Evolutionary conservation across 2,329 filamentous ascomycete genomes (phyloP), one percentile per base, ranked within the genome.

Genomic region (Helotiales sp.): DNA sequence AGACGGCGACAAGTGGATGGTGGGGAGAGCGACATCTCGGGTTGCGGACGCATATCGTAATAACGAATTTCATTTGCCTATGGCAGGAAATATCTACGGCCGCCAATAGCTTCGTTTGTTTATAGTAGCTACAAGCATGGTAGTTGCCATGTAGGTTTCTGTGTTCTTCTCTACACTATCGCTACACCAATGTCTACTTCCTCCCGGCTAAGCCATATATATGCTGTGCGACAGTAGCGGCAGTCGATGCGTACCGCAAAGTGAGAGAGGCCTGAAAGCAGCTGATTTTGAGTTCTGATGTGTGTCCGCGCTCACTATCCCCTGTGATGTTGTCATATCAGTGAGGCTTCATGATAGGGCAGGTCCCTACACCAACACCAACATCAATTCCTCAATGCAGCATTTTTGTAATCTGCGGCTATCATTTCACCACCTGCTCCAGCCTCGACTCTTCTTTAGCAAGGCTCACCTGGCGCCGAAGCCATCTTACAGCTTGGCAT

Each of bases 401-500:
- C 26, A 26, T 52, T 52, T 24, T 52, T 26, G 49, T 52, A 30
- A 52, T 52, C 49, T 52, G 26, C 37, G 57, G 50, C 32, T 63
- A 52, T 63, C 49, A 22, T 37, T 26, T 55, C 34, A 15, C 49
- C 28, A 37, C 24, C 13, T 57, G 6, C 17, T 50, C 49, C 32
- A 20, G 37, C 28, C 50, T 50, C 47, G 13, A 59, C 52, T n/a
- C 8, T 45, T 20, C 40, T 8, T 20, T 54, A 54, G 37, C 64
- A 63, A 34, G 24, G 54, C 61, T 60, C 32, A 49, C 32, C 22
- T 15, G 30, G n/a, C 26, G 47, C 52, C 54, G 24, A 65, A 24
- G 17, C 52, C 52, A 37, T 57, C 52, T 37, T 17, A 57, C 52
- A 24, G 22, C 65, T 67, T 64, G 61, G 65, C 65, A 61, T 64